Evolutionary conservation across 208 protist species (phyloP), one percentile per base, ranked within the genome.

Genomic region (Strigomonas culicis): DNA sequence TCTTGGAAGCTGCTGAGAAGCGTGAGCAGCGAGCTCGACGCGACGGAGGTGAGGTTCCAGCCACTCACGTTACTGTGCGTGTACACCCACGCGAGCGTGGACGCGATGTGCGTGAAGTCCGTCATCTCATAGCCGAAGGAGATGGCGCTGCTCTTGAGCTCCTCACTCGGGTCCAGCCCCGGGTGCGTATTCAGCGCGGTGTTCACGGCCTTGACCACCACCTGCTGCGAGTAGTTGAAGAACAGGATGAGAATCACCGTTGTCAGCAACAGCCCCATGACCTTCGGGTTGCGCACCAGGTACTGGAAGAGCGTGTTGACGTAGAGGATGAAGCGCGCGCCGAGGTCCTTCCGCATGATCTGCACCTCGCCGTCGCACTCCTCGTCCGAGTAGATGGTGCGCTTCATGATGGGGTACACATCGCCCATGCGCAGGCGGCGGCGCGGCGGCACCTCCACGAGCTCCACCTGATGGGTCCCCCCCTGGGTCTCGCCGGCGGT

Each of bases 371-470:
- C 72, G 13, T 74, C 62, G 43, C 76, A 82, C 64, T 79, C 77
- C 53, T 79, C 74, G 65, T 84, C 81, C 3, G 58, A 69, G 70
- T 82, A 84, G 66, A 87, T 81, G 44, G 81, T 82, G 68, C 70
- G 69, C 66, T 76, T 83, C 81, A 88, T 88, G 66, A 82, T 82
- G 3, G 77, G 71, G 60, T 81, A 84, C 24, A 79, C 59, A 15
- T 82, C 74, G 3, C 72, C 74, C 75, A 84, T 77, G 36, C 34
- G 80, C 56, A 73, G 64, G 15, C 49, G 74, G 6, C 57, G 53
- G 39, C 8, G 53, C 13, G 31, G 6, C 25, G 50, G 39, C 39
- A 57, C 65, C 52, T 49, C 17, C 55, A 59, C 72, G 28, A 69
- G 62, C 3, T 32, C 34, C 39, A 24, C 28, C 13, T 44, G 34